A percentile compares a stretch with the other conserved stretches of the same genome.
phyloP scores from a whole-genome alignment of 1,139 yeast genomes.

The Zygosaccharomyces sapae region DNA sequence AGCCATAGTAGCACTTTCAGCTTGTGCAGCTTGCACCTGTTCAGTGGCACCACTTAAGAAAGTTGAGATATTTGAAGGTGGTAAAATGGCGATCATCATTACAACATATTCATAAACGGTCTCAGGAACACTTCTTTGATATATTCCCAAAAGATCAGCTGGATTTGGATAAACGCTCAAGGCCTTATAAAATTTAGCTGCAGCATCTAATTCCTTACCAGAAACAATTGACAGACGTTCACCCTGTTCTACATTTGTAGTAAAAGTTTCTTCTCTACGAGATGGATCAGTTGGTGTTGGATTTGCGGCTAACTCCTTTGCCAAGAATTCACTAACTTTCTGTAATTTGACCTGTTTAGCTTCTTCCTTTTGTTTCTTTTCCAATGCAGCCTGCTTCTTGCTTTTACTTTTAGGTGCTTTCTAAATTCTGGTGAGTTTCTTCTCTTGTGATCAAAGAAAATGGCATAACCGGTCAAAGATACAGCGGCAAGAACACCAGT shows the following conservation, averaged over 20 bases:
- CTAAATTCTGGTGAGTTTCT: constrained; percentile 81
- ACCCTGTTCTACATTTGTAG: constrained; percentile 78
- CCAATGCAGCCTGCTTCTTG: constrained; percentile 54
- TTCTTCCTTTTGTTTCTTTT: constrained; percentile 54
- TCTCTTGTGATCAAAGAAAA: constrained; percentile 88
- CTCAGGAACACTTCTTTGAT: constrained; percentile 82
- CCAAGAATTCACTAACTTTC: constrained; percentile 57
- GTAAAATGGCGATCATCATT: constrained; percentile 83
- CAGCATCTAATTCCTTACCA: constrained; percentile 68
- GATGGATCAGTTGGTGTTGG: constrained; percentile 72
- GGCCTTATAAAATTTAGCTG: constrained; percentile 89
- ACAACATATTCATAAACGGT: constrained; percentile 77
- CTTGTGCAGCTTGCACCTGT: constrained; percentile 20
- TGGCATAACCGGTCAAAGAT: constrained; percentile 64
- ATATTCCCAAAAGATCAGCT: constrained; percentile 79
- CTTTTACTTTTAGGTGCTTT: constrained; percentile 62
- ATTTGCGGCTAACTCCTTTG: constrained; percentile 57
- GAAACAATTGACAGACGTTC: constrained; percentile 62
- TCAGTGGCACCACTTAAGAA: constrained; percentile 49
- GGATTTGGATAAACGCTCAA: constrained; percentile 92
- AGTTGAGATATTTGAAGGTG: constrained; percentile 75
- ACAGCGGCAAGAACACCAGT: constrained; percentile 55
- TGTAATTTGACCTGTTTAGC: constrained; percentile 58
- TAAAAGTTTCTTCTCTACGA: constrained; percentile 66
- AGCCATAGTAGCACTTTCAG: constrained; percentile 18